A percentile compares a stretch with the other conserved stretches of the same genome.
Conservation (phyloP, 2,329 filamentous ascomycete genomes). For the Aspergillus sp. region DNA sequence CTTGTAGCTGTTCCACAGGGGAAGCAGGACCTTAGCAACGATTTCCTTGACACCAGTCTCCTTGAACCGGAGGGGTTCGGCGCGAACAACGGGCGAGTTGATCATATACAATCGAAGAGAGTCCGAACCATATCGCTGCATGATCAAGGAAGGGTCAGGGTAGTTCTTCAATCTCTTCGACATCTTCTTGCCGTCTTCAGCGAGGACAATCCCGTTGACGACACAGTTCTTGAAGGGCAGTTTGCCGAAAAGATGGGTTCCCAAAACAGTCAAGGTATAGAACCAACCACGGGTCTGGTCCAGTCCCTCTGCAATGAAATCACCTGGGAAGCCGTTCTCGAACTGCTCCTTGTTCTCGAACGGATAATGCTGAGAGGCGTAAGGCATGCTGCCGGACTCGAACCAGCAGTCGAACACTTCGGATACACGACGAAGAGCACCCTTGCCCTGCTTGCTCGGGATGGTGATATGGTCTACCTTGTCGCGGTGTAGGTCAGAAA, state of each 20-base stretch:
- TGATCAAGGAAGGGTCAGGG: slow-evolving; percentile 74
- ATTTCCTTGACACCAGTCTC: slow-evolving; percentile 91
- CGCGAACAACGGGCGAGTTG: slow-evolving; percentile 89
- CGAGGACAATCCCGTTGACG: slow-evolving; percentile 90
- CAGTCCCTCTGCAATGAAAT: slow-evolving; percentile 88
- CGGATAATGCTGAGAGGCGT: slow-evolving; percentile 81
- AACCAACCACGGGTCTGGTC: slow-evolving; percentile 97
- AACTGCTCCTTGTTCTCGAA: slow-evolving; percentile 83
- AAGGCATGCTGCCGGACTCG: slow-evolving; percentile 93
- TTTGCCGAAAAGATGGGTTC: slow-evolving; percentile 75
- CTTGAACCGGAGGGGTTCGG: slow-evolving; percentile 84
- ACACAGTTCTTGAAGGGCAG: slow-evolving; percentile 92
- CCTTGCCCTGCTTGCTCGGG: slow-evolving; percentile 79
- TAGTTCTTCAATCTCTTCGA: slow-evolving; percentile 96
- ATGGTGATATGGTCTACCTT: slow-evolving; percentile 93
- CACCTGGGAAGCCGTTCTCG: slow-evolving; percentile 72
- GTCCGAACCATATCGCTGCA: slow-evolving; percentile 83
- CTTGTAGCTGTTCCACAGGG: slow-evolving; percentile 93
- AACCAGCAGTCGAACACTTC: slow-evolving; percentile 98
- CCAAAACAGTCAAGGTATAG: slow-evolving; percentile 82
- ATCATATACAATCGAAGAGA: slow-evolving; percentile 91
- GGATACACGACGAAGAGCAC: slow-evolving; percentile 67
- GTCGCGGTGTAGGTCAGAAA: slow-evolving; percentile 82
- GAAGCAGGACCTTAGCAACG: slow-evolving; percentile 80
- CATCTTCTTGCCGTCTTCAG: slow-evolving; percentile 98